A percentile compares a stretch with the other conserved stretches of the same genome.
Evolutionary conservation across 139 green algal genomes (phyloP).

Genomic region (Picochlorum sp.): DNA sequence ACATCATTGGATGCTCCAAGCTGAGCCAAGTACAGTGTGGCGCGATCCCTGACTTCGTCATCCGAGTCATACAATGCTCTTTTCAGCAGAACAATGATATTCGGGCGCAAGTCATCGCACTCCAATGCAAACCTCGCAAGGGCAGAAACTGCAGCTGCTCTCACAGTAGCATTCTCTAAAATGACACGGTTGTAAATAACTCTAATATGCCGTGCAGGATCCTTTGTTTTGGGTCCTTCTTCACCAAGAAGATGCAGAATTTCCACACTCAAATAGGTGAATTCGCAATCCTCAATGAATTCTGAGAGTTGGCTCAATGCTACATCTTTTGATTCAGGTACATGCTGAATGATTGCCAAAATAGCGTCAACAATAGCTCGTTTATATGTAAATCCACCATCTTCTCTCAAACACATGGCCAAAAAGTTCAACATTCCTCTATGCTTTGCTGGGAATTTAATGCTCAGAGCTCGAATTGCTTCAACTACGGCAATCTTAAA

Average conservation of each 20-base stretch:
- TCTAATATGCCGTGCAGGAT: conserved; percentile 77
- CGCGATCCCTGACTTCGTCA: conserved; percentile 95
- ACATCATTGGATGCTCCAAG: conserved; percentile 30
- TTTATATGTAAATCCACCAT: conserved; percentile 99
- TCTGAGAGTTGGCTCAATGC: conserved; percentile 93
- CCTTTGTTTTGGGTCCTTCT: conserved; percentile 67
- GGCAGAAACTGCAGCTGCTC: conserved; percentile 80
- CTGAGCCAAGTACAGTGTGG: conserved; percentile 85
- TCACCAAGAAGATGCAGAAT: conserved; percentile 90
- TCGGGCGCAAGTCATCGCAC: conserved; percentile 49
- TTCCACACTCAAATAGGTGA: conserved; percentile 93
- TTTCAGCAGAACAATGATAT: conserved; percentile 78
- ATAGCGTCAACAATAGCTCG: conserved; percentile 92
- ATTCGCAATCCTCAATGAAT: conserved; percentile 99
- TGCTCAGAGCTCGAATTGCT: conserved; percentile 87
- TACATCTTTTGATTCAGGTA: conserved; percentile 95
- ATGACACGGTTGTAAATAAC: conserved; percentile 99
- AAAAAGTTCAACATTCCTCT: conserved; percentile 96
- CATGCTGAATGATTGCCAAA: conserved; percentile 84
- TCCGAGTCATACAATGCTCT: conserved; percentile 93
- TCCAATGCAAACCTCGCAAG: conserved; percentile 80
- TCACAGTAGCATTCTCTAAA: conserved; percentile 96
- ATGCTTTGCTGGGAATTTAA: conserved; percentile 98
- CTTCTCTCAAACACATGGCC: conserved; percentile 68
- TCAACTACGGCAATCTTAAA: conserved; percentile 99